phyloP scores from a whole-genome alignment of 2,329 filamentous ascomycete species.

The Pochonia chlamydosporia region DNA sequence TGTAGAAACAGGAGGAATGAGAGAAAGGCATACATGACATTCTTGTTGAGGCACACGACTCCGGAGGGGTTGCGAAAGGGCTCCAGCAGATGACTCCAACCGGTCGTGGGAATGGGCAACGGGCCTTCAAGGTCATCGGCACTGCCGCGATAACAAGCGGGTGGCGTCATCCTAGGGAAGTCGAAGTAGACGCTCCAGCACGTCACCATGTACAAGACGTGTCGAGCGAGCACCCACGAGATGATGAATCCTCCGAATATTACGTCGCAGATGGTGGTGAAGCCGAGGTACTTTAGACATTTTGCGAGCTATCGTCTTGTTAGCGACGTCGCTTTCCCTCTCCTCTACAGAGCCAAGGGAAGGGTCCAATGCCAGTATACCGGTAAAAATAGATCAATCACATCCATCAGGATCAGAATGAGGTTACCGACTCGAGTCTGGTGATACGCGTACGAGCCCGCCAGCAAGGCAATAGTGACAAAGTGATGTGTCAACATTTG shows the following conservation, averaged over 20 bases:
- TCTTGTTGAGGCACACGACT: conserved; percentile 71
- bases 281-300: conserved; percentile 84
- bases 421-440: conserved; percentile 83
- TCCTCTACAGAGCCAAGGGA: no score
- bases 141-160: conserved; percentile 65
- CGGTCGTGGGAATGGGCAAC: conserved; percentile 41
- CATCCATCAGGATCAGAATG: conserved; percentile 87
- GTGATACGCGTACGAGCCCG: conserved; percentile 78
- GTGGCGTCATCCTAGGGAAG: conserved; percentile 53
- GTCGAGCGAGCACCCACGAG: conserved; percentile 77
- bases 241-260: conserved; percentile 82
- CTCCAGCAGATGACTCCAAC: conserved; percentile 59
- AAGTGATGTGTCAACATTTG: conserved; percentile 97
- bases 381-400: conserved; percentile 82
- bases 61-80: conserved; percentile 68
- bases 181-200: conserved; percentile 78
- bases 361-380: no score
- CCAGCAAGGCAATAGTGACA: conserved; percentile 77
- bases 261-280: conserved; percentile 69
- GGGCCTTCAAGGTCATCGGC: conserved; percentile 50
- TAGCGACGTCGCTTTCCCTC: no score
- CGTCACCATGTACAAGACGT: conserved; percentile 71
- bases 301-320: conserved; percentile 91
- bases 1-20: conserved; percentile 72
- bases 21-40: conserved; percentile 73